Evolutionary conservation across 2,329 filamentous ascomycete species (phyloP), one percentile per base, ranked within the genome.

Genomic region (Aotearoamyces nothofagi): DNA sequence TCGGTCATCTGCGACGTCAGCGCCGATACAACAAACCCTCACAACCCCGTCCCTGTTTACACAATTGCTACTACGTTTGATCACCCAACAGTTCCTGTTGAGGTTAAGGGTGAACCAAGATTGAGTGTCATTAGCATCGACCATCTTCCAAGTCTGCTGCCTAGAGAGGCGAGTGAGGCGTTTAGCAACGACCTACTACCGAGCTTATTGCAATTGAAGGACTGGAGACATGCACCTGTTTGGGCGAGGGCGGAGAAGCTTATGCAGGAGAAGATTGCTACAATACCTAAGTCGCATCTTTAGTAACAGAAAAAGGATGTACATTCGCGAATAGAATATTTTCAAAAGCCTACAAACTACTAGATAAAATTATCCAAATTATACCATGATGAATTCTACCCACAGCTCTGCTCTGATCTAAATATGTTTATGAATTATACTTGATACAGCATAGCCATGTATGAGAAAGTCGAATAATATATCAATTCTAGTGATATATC

Each of bases 121-220:
- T 57, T 93, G 32, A 75, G 69, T 26, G 80, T 94, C 42, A 92
- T 94, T 54, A 78, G 73, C 51, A 90, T 92, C 46, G 81, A 92
- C 53, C 82, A 92, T 49, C 63, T 92, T 29, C 82, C 83, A 4
- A 78, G 73, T 30, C 67, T 94, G 40, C 63, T 96, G 20, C 81
- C 87, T 2, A 66, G 87, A 30, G 87, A 94, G 58, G 76, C 83
- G 15, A 83, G 74, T 24, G 84, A 94, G 57, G 76, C 76, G 12
- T 94, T 92, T 58, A 82, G 76, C 51, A 60, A 67, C 29, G 78
- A 78, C 26, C 60, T 94, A 39, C 60, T 92, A 45, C 82, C 83
- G 12, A 79, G 73, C 45, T 57, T 94, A 41, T 54, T 90, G 35
- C 65, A 74, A 35, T 64, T 94, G 37, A 82, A 90, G 53, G 69